Evolutionary conservation across 805 yeast genomes (phyloP).

Genomic region (Pichia phayaonensis): DNA sequence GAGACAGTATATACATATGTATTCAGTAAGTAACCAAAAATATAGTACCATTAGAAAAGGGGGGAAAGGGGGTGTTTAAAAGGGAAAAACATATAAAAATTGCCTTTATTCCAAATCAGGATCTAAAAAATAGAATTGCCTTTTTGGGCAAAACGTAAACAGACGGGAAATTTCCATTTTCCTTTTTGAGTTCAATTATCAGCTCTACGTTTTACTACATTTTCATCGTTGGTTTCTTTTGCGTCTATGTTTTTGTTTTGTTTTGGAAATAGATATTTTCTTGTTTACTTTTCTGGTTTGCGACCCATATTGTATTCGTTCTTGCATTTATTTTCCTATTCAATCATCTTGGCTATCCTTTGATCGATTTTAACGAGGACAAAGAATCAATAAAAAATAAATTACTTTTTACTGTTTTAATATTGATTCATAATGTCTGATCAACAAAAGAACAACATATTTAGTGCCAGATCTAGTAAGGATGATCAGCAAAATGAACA

Average conservation of each 20-base stretch:
- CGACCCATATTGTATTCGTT: neutral
- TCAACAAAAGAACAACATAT: neutral
- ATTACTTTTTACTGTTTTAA: neutral
- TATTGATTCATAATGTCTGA: neutral
- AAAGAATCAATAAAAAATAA: neutral
- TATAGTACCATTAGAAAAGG: too few relatives aligned
- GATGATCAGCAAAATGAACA: neutral
- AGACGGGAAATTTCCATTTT: neutral
- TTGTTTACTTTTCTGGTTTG: neutral
- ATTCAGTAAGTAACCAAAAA: too few relatives aligned
- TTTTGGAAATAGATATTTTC: neutral
- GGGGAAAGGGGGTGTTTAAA: neutral
- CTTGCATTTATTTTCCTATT: neutral
- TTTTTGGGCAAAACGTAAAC: conserved; percentile 16
- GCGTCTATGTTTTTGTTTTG: neutral
- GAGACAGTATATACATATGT: neutral
- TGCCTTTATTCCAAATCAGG: neutral
- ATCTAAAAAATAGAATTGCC: conserved; percentile 7
- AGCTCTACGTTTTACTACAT: neutral
- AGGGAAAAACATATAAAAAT: neutral
- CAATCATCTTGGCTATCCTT: neutral
- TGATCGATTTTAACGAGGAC: neutral
- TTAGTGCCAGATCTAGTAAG: neutral
- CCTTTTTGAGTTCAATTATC: neutral
- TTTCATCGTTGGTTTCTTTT: neutral